A percentile compares a stretch with the other conserved stretches of the same genome.
phyloP scores from a whole-genome alignment of 352 stramenopile genomes.

The Phytopythium kandeliae region DNA sequence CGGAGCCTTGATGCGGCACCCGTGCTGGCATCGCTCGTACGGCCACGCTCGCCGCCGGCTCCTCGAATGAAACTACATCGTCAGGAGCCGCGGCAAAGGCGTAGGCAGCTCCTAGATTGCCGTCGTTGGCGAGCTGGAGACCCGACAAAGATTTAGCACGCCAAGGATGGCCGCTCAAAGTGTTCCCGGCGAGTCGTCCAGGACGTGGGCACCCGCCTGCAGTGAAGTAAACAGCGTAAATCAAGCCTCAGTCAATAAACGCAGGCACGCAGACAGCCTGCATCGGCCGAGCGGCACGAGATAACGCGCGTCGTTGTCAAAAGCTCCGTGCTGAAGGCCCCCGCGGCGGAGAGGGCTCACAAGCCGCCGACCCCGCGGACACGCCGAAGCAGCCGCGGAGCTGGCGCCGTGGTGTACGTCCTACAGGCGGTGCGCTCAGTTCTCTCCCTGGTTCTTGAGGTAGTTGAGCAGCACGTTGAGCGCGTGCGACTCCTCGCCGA shows the following conservation, averaged over 20 bases:
- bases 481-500: conserved; percentile 98
- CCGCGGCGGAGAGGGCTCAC: conserved; percentile 1
- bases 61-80: too few species aligned
- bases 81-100: too few species aligned
- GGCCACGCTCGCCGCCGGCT: too few species aligned
- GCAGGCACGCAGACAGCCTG: not conserved
- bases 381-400: not conserved
- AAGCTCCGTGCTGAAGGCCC: conserved; percentile 42
- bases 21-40: too few species aligned
- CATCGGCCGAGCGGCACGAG: not conserved
- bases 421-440: conserved; percentile 46
- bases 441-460: conserved; percentile 94
- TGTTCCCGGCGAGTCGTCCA: too few species aligned
- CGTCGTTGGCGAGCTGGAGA: too few species aligned
- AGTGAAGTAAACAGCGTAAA: conserved; percentile 3
- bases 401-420: not conserved
- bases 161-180: too few species aligned
- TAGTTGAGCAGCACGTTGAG: conserved; percentile 98
- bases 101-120: too few species aligned
- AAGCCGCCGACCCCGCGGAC: not conserved
- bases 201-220: too few species aligned
- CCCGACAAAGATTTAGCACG: too few species aligned
- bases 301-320: conserved; percentile 9
- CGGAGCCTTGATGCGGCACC: too few species aligned
- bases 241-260: conserved; percentile 4